Base-by-base conservation (phyloP, 345 rosid genomes). In the Hypericum androsaemum region DNA sequence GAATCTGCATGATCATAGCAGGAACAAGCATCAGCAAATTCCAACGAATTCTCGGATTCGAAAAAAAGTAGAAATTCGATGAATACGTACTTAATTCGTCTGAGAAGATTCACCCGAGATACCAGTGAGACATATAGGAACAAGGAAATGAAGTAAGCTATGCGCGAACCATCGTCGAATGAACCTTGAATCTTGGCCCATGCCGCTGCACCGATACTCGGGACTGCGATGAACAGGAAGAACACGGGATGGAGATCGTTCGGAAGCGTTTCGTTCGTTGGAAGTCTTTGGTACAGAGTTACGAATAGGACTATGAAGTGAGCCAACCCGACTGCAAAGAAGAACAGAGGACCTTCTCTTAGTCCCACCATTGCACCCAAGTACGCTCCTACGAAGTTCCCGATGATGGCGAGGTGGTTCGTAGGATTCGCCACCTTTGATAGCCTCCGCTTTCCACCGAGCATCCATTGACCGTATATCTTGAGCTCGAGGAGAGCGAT, bases 391-490 rank as follows among this genome's bases (percentile, higher is more conserved):
- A 88, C 86, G 41, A 89, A 89, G 68, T 89, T 89, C 41, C 97
- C 97, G 1, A 86, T 85, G 5, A 86, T 46, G 0, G 95, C 65
- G 10, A 89, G 79, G 72, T 89, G 97, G 59, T 86, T 86, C 2
- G 97, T 78, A 50, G 95, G 97, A 47, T 89, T 89, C 7, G 97
- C 97, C 43, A 89, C 95, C 52, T 84, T 82, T 3, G 97, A 89
- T 52, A 86, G 95, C 64, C 97, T 73, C 52, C 97, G 42, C 53
- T 82, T 88, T 1, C 97, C 94, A 6, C 95, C 94, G 0, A 88
- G 84, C 97, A 89, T 89, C 97, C 95, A 89, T 61, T 86, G 97
- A 15, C 97, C 97, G 17, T 89, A 89, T 28, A 89, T 79, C 65
- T 86, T 89, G 13, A 86, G 77, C 71, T 83, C 97, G 5, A 86